Evolutionary conservation across 192 early-diverging fungal genomes (phyloP).

Genomic region (Coemansia sp.): DNA sequence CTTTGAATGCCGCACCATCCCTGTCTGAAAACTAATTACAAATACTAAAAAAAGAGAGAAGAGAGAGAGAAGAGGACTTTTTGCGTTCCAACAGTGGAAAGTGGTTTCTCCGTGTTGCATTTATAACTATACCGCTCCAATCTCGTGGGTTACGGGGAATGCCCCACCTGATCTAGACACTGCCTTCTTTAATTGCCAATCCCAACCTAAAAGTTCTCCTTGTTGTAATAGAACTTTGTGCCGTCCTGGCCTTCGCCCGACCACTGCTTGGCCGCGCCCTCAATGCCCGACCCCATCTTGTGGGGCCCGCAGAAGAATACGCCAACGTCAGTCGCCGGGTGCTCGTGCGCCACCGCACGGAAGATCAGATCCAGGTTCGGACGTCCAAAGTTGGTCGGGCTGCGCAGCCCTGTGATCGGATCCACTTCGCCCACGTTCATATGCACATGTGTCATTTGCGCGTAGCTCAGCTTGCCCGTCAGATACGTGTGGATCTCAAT

Average conservation of each 20-base stretch:
- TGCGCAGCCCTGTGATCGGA: conserved; percentile 66
- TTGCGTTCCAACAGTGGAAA: too few relatives aligned
- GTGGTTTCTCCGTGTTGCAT: too few relatives aligned
- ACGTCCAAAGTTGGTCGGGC: conserved; percentile 72
- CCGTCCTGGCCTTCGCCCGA: conserved; percentile 56
- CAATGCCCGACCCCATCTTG: conserved; percentile 58
- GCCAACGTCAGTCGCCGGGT: conserved; percentile 72
- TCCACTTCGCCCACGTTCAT: conserved; percentile 56
- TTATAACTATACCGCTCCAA: too few relatives aligned
- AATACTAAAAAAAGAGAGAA: neutral
- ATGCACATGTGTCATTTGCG: conserved; percentile 53
- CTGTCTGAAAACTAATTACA: neutral
- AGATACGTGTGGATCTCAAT: conserved; percentile 77
- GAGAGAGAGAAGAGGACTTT: neutral
- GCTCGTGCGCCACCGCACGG: conserved; percentile 52
- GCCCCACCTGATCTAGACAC: neutral
- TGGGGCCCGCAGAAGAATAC: conserved; percentile 87
- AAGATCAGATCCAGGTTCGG: conserved; percentile 77
- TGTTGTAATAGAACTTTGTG: conserved; percentile 70
- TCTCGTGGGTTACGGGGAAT: too few relatives aligned
- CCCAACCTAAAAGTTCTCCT: conserved; percentile 54
- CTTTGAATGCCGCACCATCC: conserved; percentile 84
- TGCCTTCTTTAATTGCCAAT: neutral
- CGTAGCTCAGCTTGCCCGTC: conserved; percentile 56
- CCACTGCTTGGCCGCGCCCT: conserved; percentile 58